Evolutionary conservation across 2,329 filamentous ascomycete genomes (phyloP), one percentile per base, ranked within the genome.

Genomic region (Scolecobasidium constrictum): DNA sequence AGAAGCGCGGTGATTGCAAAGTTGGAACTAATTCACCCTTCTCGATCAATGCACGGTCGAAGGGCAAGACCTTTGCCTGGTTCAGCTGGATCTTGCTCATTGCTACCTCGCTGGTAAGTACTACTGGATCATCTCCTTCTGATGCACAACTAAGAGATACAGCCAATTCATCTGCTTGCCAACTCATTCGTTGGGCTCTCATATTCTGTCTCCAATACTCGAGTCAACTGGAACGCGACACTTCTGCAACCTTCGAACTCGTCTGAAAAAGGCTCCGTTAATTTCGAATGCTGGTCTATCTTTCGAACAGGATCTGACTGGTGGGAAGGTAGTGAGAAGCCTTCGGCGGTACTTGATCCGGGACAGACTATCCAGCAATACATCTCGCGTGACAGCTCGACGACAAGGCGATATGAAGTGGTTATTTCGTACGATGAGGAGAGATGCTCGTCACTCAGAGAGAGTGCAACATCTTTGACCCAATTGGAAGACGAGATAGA

Each of bases 11-110:
- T 11, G 55, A 57, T 40, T 54, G 53, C 13, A 49, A 52, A 43
- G 52, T 57, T 9, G 55, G 55, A 4, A 59, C 55, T n/a, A 56
- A 58, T 39, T 56, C 52, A 11, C 56, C 56, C 0, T 56, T 56
- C 47, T 54, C 48, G 21, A 59, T 57, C 42, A 56, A 55, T 9
- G 53, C 53, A 34, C 58, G 57, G 35, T 34, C 42, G 23, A 33
- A 46, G 22, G 52, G 52, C 2, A 55, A 49, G 31, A 46, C 43
- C 33, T 46, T 35, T 6, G 45, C 55, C 1, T 59, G 56, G 55
- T 45, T 49, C 3, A 47, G 53, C 5, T 58, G 55, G 56, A 18
- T 53, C 5, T 49, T 58, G 7, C 47, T 59, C 4, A 49, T 57
- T 9, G 38, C 21, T 18, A 49, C 47, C 5, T 49, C 46, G 1